Percentiles rank a stretch among this genome's conserved stretches.
phyloP scores from a whole-genome alignment of 768 basidiomycete species.

The Leccinum rimulosum region DNA sequence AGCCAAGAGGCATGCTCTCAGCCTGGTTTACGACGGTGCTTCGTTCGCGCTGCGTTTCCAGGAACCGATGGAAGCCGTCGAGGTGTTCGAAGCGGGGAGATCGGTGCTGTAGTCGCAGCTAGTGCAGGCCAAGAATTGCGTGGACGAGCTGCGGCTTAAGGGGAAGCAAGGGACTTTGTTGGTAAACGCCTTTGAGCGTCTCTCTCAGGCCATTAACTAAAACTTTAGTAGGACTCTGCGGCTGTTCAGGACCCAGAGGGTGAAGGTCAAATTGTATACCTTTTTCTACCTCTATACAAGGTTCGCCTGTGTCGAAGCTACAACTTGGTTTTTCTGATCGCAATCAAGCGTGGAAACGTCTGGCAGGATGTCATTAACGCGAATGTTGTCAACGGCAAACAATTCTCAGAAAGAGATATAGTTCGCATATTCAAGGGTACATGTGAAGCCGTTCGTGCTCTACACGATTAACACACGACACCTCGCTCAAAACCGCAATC shows the following conservation, averaged over 20 bases:
- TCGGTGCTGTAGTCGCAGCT: too few species aligned
- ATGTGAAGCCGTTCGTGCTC: conserved; percentile 89
- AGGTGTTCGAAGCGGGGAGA: too few species aligned
- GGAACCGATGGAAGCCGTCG: too few species aligned
- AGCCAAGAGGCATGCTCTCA: too few species aligned
- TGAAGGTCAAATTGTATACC: conserved; percentile 92
- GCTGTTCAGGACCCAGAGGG: conserved; percentile 92
- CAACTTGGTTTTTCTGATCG: not conserved
- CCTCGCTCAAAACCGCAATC: conserved; percentile 23
- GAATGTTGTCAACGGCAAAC: conserved; percentile 76
- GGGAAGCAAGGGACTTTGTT: too few species aligned
- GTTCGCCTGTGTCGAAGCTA: conserved; percentile 35
- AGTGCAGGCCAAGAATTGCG: too few species aligned
- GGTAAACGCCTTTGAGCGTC: too few species aligned
- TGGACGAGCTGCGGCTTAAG: too few species aligned
- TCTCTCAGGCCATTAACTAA: not conserved
- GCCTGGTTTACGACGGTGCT: too few species aligned
- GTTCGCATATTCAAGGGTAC: conserved; percentile 90
- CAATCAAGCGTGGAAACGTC: conserved; percentile 78
- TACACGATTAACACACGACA: conserved; percentile 82
- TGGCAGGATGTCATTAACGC: conserved; percentile 87
- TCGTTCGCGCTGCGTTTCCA: too few species aligned
- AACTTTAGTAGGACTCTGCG: conserved; percentile 70
- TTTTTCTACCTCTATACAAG: conserved; percentile 93
- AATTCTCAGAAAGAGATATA: conserved; percentile 87